These are phyloP conservation scores for Acanthamoeba divionensis DNA, from an alignment of 208 protist species.

Conservation along the genomic window DNA sequence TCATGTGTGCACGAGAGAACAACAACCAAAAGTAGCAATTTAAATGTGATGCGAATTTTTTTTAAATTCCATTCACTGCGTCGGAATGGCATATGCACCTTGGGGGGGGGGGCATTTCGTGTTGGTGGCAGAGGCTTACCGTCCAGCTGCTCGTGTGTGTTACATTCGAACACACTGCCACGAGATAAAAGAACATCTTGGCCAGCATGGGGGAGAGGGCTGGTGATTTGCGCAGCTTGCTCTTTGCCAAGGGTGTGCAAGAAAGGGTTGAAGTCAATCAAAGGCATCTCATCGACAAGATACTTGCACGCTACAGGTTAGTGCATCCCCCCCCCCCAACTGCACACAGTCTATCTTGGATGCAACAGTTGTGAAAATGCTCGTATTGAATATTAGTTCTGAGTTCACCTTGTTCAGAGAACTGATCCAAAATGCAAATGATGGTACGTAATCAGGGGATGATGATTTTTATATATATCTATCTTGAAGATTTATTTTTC, in stretches of 20 bases:
- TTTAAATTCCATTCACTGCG: too few relatives aligned
- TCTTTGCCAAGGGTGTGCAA: slow-evolving; percentile 12
- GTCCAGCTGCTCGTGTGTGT: too few relatives aligned
- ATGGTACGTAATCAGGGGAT: neutral
- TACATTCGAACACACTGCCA: too few relatives aligned
- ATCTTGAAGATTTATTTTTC: neutral
- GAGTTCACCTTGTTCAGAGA: slow-evolving; percentile 49
- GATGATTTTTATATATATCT: neutral
- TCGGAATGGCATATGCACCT: too few relatives aligned
- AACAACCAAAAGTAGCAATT: too few relatives aligned
- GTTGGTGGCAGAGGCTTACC: too few relatives aligned
- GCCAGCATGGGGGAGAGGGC: too few relatives aligned
- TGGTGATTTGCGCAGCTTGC: neutral
- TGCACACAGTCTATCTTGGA: neutral
- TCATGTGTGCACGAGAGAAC: too few relatives aligned
- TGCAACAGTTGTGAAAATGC: neutral
- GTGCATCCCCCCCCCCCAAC: neutral
- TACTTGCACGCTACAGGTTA: slow-evolving; percentile 40
- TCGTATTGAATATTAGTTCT: neutral
- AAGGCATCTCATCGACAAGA: slow-evolving; percentile 36
- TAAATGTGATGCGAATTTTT: too few relatives aligned
- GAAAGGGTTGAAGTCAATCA: slow-evolving; percentile 15
- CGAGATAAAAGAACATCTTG: too few relatives aligned
- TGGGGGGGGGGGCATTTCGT: too few relatives aligned
- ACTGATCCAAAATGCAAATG: slow-evolving; percentile 36